phyloP scores from a whole-genome alignment of 192 early-diverging fungal genomes.

The Entomortierella lignicola region DNA sequence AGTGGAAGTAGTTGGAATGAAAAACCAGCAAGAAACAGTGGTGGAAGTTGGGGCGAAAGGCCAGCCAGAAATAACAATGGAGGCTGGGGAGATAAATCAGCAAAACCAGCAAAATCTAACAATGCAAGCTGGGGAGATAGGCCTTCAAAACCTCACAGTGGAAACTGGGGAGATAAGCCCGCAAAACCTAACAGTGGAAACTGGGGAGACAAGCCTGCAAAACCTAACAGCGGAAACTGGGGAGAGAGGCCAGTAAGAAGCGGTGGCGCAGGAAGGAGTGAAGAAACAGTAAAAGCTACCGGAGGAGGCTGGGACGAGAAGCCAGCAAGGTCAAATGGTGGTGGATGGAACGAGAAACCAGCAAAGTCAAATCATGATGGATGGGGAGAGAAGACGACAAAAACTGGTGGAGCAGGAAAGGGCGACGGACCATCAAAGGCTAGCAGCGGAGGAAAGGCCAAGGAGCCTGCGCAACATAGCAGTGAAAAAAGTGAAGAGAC shows the following conservation, averaged over 20 bases:
- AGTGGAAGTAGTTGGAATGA: not conserved
- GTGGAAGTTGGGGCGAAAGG: not conserved
- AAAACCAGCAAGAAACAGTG: not conserved
- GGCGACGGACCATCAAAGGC: not conserved
- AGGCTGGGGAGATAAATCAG: not conserved
- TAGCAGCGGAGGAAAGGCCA: not conserved
- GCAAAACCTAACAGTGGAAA: not conserved
- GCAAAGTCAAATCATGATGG: too few relatives aligned
- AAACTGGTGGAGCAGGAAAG: slow-evolving; percentile 3
- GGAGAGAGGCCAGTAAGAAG: too few relatives aligned
- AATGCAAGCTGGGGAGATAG: not conserved
- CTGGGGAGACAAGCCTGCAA: too few relatives aligned
- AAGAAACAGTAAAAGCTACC: too few relatives aligned
- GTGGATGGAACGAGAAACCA: not conserved
- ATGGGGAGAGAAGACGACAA: too few relatives aligned
- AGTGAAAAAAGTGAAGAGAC: too few relatives aligned
- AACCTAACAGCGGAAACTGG: too few relatives aligned
- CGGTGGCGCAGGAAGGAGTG: too few relatives aligned
- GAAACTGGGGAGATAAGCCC: not conserved
- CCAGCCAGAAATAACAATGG: not conserved
- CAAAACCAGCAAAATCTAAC: not conserved
- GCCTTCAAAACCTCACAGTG: not conserved
- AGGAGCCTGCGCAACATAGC: not conserved
- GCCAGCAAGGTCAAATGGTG: not conserved
- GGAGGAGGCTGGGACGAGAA: not conserved